A percentile compares a stretch with the other conserved stretches of the same genome.
phyloP scores from a whole-genome alignment of 176 grass and related monocot species.

The Zea luxurians region DNA sequence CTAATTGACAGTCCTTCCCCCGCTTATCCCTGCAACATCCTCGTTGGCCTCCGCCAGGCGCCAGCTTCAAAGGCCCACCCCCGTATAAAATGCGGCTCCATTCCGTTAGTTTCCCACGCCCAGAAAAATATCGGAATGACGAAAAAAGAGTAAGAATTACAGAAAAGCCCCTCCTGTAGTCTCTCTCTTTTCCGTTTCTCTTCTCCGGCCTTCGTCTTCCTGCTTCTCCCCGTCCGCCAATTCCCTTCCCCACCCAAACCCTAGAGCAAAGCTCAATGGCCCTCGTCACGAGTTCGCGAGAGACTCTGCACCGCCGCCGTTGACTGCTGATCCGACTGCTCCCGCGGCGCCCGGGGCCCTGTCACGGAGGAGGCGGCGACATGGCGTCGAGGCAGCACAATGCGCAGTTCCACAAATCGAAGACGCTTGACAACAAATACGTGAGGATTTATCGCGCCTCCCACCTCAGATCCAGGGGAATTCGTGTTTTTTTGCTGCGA shows the following conservation, averaged over 20 bases:
- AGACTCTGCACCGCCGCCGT: not conserved
- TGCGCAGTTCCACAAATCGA: constrained; percentile 79
- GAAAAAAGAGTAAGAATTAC: constrained; percentile 17
- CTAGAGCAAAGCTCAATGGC: constrained; percentile 45
- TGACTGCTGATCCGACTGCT: constrained; percentile 29
- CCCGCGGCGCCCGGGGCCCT: constrained; percentile 15
- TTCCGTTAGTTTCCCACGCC: constrained; percentile 25
- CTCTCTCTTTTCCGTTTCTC: not conserved
- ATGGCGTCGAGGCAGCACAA: constrained; percentile 74
- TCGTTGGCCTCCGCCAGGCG: constrained; percentile 43
- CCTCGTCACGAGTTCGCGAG: constrained; percentile 9
- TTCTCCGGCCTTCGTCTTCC: constrained; percentile 20
- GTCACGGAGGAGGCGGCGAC: constrained; percentile 26
- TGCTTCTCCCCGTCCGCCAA: constrained; percentile 20
- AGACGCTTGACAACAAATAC: constrained; percentile 99
- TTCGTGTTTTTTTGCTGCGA: constrained; percentile 26
- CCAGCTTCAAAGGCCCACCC: constrained; percentile 4
- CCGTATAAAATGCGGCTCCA: constrained; percentile 34
- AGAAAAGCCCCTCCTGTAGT: constrained; percentile 14
- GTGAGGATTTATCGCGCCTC: constrained; percentile 43
- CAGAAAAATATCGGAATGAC: not conserved
- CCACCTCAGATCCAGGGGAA: constrained; percentile 37
- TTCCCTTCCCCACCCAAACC: constrained; percentile 52
- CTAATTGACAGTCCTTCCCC: not conserved
- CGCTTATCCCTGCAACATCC: constrained; percentile 33